Conservation (phyloP, 495 filamentous ascomycete genomes). For the Friedmanniomyces endolithicus region DNA sequence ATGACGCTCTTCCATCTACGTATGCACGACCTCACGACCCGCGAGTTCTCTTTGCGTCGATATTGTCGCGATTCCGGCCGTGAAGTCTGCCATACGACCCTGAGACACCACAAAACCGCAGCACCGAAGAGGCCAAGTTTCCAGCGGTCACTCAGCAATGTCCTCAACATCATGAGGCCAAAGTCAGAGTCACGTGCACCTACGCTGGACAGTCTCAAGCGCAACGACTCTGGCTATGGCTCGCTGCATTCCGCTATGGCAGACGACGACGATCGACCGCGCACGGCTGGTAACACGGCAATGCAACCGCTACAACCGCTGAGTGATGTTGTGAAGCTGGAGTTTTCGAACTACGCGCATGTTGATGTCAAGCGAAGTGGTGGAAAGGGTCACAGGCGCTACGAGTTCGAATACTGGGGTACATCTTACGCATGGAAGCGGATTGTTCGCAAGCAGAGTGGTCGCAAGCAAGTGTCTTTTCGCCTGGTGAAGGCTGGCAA, state of each 20-base stretch:
- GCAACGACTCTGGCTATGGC: constrained; percentile 50
- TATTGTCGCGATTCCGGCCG: constrained; percentile 90
- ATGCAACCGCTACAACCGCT: constrained; percentile 29
- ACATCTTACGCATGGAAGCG: constrained; percentile 77
- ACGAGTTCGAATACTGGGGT: constrained; percentile 89
- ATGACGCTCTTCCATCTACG: constrained; percentile 88
- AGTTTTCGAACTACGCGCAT: constrained; percentile 96
- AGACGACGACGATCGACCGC: constrained; percentile 32
- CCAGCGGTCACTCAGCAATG: constrained; percentile 53
- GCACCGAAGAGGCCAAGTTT: constrained; percentile 25
- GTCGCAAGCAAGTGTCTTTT: constrained; percentile 54
- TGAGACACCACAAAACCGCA: constrained; percentile 50
- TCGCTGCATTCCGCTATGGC: constrained; percentile 40
- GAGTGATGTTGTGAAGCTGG: constrained; percentile 70
- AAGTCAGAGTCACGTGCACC: constrained; percentile 43
- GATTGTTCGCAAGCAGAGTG: constrained; percentile 47
- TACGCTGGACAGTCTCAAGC: constrained; percentile 33
- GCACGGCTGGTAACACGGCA: constrained; percentile 4
- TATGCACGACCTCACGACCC: constrained; percentile 80
- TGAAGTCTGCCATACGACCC: constrained; percentile 76
- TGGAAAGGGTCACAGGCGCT: constrained; percentile 57
- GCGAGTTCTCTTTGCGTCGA: constrained; percentile 80
- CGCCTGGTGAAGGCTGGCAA: constrained; percentile 60
- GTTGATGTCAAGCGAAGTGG: constrained; percentile 69
- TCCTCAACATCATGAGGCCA: constrained; percentile 53